Percentiles rank a stretch among this genome's conserved stretches.
phyloP scores from a whole-genome alignment of 2,329 filamentous ascomycete genomes.

The Ilyonectria destructans region DNA sequence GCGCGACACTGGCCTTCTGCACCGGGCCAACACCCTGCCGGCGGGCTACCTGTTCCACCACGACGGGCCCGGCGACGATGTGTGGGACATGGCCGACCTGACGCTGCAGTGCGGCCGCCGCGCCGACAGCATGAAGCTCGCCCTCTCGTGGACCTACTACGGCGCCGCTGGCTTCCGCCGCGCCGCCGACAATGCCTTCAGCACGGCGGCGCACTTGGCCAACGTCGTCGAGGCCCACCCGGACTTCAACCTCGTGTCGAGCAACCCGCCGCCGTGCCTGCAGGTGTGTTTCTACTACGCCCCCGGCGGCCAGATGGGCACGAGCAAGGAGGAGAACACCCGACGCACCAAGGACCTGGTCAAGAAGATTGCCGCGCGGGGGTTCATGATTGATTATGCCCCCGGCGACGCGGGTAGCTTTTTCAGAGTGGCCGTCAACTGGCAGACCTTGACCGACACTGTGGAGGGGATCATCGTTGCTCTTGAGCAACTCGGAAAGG shows the following conservation, averaged over 20 bases:
- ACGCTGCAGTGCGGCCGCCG: constrained; percentile 94
- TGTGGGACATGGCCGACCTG: constrained; percentile 93
- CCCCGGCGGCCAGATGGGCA: constrained; percentile 65
- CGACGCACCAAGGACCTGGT: constrained; percentile 65
- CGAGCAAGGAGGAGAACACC: constrained; percentile 64
- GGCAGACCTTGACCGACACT: constrained; percentile 67
- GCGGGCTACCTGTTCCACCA: constrained; percentile 90
- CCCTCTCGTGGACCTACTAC: constrained; percentile 91
- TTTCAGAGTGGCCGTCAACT: constrained; percentile 73
- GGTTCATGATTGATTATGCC: constrained; percentile 75
- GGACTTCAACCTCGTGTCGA: constrained; percentile 81
- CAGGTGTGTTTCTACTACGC: constrained; percentile 97
- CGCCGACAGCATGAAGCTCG: constrained; percentile 89
- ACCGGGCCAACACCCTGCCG: constrained; percentile 86
- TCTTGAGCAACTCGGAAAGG: constrained; percentile 63
- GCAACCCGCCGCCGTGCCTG: constrained; percentile 86
- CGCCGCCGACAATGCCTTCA: constrained; percentile 82
- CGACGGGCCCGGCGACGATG: constrained; percentile 66
- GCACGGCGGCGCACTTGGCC: constrained; percentile 79
- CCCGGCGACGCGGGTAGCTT: constrained; percentile 70
- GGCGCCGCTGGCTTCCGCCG: constrained; percentile 80
- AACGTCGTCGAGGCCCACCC: constrained; percentile 67
- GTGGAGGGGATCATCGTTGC: constrained; percentile 69
- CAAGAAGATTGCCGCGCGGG: constrained; percentile 62
- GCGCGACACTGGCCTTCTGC: constrained; percentile 82